Base-by-base conservation (phyloP, 805 yeast genomes). In the Zygotorulaspora sp. region DNA sequence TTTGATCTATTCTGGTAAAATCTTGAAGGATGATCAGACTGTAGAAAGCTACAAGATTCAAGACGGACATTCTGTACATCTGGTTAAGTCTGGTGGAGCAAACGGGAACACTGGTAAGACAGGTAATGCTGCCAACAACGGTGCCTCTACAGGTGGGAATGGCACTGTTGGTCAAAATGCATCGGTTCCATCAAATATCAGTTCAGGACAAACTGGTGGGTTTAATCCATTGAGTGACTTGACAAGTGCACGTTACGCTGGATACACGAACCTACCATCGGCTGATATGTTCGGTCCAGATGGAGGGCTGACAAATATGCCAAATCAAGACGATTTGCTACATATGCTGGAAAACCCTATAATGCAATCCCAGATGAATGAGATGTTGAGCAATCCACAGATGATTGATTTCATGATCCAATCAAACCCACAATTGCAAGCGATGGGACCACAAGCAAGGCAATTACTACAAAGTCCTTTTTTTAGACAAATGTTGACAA, bases 221-320 rank as follows among this genome's bases (percentile, higher is more conserved):
- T 85, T 82, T 62, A 87, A 92, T 62, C 95, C 96, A 24, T 71
- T 92, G 53, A 89, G 95, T 8, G 96, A 83, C 47, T 70, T 90
- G 47, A 90, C 97, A 0, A 90, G 96, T 34, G 97, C 97, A 2
- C 77, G 97, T 38, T 92, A 88, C 56, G 97, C 97, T 2, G 98
- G 98, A 1, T 80, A 78, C 52, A 66, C 68, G 33, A 89, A 87
- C 52, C 70, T 92, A 62, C 97, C 98, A 4, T 73, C 84, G 3
- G 86, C 87, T 1, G 76, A 80, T 31, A 75, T 86, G 83, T 88
- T 90, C 66, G 96, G 96, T 1, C 89, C 96, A 18, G 97, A 89
- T 61, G 95, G 95, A 27, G 97, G 97, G 12, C 76, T 83, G 85
- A 47, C 45, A 14, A 54, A 46, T 23, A 49, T 50, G 36, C 89